Conservation (phyloP, 306 rosid species). For the Pterocarpus macrocarpus region DNA sequence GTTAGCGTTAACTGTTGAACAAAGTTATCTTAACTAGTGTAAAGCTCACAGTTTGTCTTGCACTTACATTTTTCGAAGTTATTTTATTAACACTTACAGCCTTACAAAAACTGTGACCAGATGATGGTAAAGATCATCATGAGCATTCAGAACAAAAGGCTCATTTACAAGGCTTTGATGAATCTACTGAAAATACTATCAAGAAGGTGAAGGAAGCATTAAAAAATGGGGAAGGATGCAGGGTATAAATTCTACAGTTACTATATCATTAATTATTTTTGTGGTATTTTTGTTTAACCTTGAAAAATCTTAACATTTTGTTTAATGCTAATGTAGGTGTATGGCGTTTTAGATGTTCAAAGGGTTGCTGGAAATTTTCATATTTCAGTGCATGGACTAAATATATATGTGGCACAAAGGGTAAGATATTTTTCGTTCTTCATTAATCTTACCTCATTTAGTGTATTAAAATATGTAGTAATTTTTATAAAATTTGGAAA, state of each 20-base stretch:
- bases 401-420: conserved; percentile 82
- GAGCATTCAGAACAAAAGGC: conserved; percentile 57
- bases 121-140: conserved; percentile 65
- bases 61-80: background rate
- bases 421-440: conserved; percentile 47
- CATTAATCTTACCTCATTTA: conserved; percentile 5
- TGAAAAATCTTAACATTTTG: background rate
- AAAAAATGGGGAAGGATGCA: conserved; percentile 72
- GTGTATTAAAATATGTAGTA: conserved; percentile 2
- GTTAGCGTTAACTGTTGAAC: too few relatives aligned
- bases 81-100: conserved; percentile 38
- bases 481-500: background rate
- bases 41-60: too few relatives aligned
- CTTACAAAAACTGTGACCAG: conserved; percentile 51
- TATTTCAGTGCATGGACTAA: conserved; percentile 82
- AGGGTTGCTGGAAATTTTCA: conserved; percentile 91
- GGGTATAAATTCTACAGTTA: conserved; percentile 56
- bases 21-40: too few relatives aligned
- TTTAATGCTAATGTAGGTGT: conserved; percentile 65
- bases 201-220: conserved; percentile 76
- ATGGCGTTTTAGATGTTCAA: conserved; percentile 83
- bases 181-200: conserved; percentile 66
- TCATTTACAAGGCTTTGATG: conserved; percentile 67
- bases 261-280: background rate
- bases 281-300: conserved; percentile 5